These are phyloP conservation scores for Ustilago shanxiensis DNA, from an alignment of 1,284 basidiomycete genomes.

Conservation along the genomic window DNA sequence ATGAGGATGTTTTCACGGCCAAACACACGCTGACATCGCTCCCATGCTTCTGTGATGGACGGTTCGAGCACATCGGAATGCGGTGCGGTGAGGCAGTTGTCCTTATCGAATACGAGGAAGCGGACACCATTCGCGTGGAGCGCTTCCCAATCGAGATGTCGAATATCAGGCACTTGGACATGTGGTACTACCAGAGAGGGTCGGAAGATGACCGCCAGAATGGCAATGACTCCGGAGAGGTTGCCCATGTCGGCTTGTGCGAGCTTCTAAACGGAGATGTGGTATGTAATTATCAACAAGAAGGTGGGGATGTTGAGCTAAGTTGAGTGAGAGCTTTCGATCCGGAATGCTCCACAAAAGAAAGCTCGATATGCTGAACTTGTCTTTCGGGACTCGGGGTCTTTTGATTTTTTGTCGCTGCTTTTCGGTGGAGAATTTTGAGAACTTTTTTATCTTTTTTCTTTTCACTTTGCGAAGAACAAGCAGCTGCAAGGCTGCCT, in stretches of 20 bases:
- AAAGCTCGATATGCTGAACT: background rate
- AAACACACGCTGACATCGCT: constrained; percentile 79
- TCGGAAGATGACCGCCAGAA: constrained; percentile 80
- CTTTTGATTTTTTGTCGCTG: constrained; percentile 14
- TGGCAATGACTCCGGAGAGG: constrained; percentile 80
- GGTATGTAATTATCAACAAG: background rate
- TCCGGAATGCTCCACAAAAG: constrained; percentile 11
- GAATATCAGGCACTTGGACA: constrained; percentile 83
- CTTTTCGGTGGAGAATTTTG: constrained; percentile 30
- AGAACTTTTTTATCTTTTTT: constrained; percentile 1
- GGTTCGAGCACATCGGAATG: constrained; percentile 57
- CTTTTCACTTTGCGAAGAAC: background rate
- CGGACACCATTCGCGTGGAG: constrained; percentile 83
- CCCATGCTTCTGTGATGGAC: constrained; percentile 79
- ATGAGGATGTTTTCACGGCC: constrained; percentile 84
- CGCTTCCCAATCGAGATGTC: constrained; percentile 85
- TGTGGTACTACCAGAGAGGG: constrained; percentile 82
- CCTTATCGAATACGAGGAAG: constrained; percentile 94
- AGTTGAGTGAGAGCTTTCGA: background rate
- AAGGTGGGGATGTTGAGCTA: background rate
- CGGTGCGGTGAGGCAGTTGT: constrained; percentile 82
- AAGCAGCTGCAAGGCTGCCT: background rate
- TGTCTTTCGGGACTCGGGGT: constrained; percentile 33
- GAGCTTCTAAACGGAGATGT: background rate
- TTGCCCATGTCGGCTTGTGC: constrained; percentile 72